A percentile compares a stretch with the other conserved stretches of the same genome.
These are phyloP conservation scores for Stagonosporopsis rhizophila DNA, from an alignment of 2,329 filamentous ascomycete species.

Conservation along the genomic window DNA sequence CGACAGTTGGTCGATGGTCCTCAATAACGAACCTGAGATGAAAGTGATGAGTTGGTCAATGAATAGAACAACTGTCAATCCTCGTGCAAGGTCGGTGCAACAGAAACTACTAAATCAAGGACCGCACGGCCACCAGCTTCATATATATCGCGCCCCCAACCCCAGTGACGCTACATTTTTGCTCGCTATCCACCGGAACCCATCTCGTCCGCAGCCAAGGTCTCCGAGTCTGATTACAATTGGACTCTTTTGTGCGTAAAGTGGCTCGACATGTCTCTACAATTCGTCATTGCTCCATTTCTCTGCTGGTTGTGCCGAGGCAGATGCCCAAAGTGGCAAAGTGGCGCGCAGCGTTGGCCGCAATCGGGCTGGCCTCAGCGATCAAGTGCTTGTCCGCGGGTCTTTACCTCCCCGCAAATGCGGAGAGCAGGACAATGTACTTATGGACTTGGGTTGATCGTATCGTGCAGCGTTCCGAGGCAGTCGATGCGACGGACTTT, in stretches of 20 bases:
- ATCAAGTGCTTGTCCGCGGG: neutral
- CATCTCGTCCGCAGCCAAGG: slow-evolving; percentile 11
- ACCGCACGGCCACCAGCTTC: neutral
- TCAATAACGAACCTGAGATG: neutral
- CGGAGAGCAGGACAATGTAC: neutral
- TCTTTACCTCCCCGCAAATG: neutral
- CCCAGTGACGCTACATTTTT: neutral
- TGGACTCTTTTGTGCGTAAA: neutral
- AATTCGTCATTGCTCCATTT: slow-evolving; percentile 14
- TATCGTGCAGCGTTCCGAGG: neutral
- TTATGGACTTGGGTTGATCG: neutral
- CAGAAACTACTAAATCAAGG: neutral
- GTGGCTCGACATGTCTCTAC: neutral
- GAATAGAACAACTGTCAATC: neutral
- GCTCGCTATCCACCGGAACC: neutral
- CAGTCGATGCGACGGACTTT: neutral
- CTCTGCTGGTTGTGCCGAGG: slow-evolving; percentile 6
- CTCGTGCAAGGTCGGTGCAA: neutral
- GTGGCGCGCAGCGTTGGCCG: slow-evolving; percentile 6
- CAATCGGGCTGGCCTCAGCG: slow-evolving; percentile 6
- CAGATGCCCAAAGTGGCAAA: neutral
- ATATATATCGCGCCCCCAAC: slow-evolving; percentile 4
- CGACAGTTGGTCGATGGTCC: neutral
- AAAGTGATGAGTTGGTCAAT: neutral
- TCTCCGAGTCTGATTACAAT: slow-evolving; percentile 9